Conservation (phyloP, 352 stramenopile genomes). For the Aphanomyces invadans region DNA sequence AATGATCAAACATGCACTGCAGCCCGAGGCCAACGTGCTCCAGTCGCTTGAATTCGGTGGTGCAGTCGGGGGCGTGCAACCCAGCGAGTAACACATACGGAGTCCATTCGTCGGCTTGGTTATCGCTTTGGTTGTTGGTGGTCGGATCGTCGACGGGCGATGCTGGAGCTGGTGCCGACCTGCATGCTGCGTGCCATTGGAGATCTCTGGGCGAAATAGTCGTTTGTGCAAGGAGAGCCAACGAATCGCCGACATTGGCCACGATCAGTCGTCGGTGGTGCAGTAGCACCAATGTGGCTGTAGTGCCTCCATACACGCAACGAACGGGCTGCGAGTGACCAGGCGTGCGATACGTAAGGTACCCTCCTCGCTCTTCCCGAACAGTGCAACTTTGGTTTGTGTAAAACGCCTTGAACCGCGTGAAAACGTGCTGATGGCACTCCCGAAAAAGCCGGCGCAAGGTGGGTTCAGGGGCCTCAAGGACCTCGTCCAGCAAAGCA, state of each 20-base stretch:
- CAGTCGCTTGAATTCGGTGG: background rate
- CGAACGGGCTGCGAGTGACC: background rate
- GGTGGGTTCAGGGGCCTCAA: background rate
- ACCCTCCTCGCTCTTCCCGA: background rate
- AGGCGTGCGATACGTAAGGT: conserved; percentile 1
- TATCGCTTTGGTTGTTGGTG: background rate
- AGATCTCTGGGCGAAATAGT: background rate
- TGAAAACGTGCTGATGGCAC: conserved; percentile 10
- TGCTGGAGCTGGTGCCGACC: background rate
- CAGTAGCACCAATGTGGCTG: conserved; percentile 11
- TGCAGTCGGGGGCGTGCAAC: background rate
- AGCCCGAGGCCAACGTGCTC: background rate
- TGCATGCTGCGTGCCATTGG: background rate
- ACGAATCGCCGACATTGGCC: conserved; percentile 18
- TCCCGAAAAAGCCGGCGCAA: conserved; percentile 3
- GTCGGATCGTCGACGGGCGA: background rate
- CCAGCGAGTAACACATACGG: background rate
- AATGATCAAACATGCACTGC: background rate
- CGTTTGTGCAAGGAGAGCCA: conserved; percentile 1
- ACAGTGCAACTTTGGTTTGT: background rate
- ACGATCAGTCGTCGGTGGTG: background rate
- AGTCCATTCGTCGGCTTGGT: background rate
- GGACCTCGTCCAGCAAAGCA: background rate
- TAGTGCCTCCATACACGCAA: conserved; percentile 17
- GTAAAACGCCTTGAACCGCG: conserved; percentile 5